Conservation (phyloP, 2,329 filamentous ascomycete species). For the Parastagonospora nodorum region DNA sequence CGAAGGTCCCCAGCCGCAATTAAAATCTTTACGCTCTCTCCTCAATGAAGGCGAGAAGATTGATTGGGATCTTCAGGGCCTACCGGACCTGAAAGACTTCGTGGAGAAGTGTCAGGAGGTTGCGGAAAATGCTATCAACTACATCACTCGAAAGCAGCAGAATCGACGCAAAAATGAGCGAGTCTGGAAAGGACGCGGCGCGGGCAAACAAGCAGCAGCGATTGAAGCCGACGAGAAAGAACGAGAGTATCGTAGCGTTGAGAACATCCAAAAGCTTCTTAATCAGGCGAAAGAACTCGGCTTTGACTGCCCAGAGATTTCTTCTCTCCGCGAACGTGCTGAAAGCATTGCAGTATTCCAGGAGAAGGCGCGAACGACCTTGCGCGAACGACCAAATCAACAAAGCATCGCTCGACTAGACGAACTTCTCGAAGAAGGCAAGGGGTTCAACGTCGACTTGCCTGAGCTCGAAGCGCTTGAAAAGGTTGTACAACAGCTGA, state of each 20-base stretch:
- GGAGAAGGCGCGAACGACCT: conserved; percentile 70
- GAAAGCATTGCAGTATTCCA: conserved; percentile 86
- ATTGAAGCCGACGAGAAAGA: conserved; percentile 83
- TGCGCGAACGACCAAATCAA: conserved; percentile 60
- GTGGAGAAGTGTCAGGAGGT: conserved; percentile 97
- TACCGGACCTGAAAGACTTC: conserved; percentile 82
- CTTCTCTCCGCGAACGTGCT: conserved; percentile 80
- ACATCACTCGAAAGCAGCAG: conserved; percentile 96
- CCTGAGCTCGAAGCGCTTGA: conserved; percentile 85
- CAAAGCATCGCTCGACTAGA: conserved; percentile 75
- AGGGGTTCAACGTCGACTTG: conserved; percentile 87
- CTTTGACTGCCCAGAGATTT: conserved; percentile 92
- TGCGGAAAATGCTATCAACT: conserved; percentile 95
- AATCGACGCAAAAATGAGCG: conserved; percentile 95
- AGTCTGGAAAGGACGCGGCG: conserved; percentile 73
- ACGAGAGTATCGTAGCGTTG: conserved; percentile 83
- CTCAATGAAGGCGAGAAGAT: conserved; percentile 96
- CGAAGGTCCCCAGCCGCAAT: conserved; percentile 79
- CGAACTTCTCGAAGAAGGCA: conserved; percentile 86
- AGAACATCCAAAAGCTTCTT: conserved; percentile 85
- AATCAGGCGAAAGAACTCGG: conserved; percentile 82
- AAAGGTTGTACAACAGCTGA: conserved; percentile 79
- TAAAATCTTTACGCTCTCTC: conserved; percentile 83
- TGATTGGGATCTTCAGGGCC: conserved; percentile 82
- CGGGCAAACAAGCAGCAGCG: conserved; percentile 61